Evolutionary conservation across 192 early-diverging fungal genomes (phyloP).

Genomic region (Rhizophagus clarus): DNA sequence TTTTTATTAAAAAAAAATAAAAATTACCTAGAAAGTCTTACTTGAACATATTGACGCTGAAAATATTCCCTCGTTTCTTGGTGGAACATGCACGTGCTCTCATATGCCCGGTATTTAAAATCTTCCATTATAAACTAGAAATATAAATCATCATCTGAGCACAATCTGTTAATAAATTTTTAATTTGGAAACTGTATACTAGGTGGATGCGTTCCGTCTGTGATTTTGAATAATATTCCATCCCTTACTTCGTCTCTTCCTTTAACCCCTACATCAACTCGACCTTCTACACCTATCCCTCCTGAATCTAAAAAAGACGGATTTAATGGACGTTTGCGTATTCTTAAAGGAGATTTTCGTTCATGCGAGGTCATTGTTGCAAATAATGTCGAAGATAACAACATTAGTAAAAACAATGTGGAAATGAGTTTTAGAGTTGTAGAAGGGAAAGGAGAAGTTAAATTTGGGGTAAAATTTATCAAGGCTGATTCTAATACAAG

Average conservation of each 20-base stretch:
- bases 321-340: not conserved
- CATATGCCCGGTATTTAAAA: slow-evolving; percentile 69
- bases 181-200: not conserved
- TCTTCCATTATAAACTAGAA: slow-evolving; percentile 8
- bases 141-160: not conserved
- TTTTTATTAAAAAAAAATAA: slow-evolving; percentile 57
- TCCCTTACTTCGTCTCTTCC: slow-evolving; percentile 25
- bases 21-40: slow-evolving; percentile 49
- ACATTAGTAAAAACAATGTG: not conserved
- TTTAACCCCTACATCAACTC: not conserved
- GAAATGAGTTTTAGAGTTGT: slow-evolving; percentile 5
- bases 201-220: slow-evolving; percentile 45
- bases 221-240: slow-evolving; percentile 44
- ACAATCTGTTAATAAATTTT: not conserved
- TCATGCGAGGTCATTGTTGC: not conserved
- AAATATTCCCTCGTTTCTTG: slow-evolving; percentile 71
- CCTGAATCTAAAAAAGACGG: not conserved
- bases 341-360: slow-evolving; percentile 3
- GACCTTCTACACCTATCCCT: not conserved
- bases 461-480: slow-evolving; percentile 5
- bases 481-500: not conserved
- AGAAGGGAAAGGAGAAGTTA: not conserved
- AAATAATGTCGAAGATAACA: not conserved
- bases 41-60: slow-evolving; percentile 65
- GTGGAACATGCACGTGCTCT: slow-evolving; percentile 70